Evolutionary conservation across 2,329 filamentous ascomycete genomes (phyloP).

Genomic region (Blastomyces silverae): DNA sequence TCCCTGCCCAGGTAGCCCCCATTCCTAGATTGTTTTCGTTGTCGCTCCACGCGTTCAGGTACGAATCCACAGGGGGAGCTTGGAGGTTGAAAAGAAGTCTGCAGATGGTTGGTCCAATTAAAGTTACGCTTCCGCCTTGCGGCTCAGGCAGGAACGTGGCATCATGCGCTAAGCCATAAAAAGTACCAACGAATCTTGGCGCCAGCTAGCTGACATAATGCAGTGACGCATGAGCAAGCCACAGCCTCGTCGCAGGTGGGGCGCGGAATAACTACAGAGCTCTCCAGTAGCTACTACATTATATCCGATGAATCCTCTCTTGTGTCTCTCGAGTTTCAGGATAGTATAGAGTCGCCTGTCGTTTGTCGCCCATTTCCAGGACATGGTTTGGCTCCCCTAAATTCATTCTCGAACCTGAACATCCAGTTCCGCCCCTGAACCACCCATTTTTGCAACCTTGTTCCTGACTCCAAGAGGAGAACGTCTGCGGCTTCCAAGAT

Average conservation of each 20-base stretch:
- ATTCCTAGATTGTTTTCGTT: no score
- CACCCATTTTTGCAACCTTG: not conserved
- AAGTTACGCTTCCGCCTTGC: not conserved
- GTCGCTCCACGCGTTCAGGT: not conserved
- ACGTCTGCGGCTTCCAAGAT: conserved; percentile 45
- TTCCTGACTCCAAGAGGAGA: not conserved
- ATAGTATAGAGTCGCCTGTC: not conserved
- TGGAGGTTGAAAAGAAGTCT: not conserved
- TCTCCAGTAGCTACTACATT: no score
- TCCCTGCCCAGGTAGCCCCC: no score
- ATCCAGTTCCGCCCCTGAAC: not conserved
- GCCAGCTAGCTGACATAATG: not conserved
- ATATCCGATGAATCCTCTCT: not conserved
- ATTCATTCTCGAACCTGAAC: not conserved
- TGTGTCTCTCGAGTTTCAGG: not conserved
- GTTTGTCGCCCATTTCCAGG: not conserved
- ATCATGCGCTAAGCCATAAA: not conserved
- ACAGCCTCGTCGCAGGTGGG: not conserved
- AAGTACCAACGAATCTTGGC: not conserved
- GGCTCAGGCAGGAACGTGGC: not conserved
- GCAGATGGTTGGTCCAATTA: not conserved
- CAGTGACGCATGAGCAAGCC: conserved; percentile 3
- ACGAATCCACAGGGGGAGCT: not conserved
- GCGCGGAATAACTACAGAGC: no score
- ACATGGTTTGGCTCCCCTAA: not conserved